Base-by-base conservation (phyloP, 2,329 filamentous ascomycete genomes). In the Blastomyces gilchristii region DNA sequence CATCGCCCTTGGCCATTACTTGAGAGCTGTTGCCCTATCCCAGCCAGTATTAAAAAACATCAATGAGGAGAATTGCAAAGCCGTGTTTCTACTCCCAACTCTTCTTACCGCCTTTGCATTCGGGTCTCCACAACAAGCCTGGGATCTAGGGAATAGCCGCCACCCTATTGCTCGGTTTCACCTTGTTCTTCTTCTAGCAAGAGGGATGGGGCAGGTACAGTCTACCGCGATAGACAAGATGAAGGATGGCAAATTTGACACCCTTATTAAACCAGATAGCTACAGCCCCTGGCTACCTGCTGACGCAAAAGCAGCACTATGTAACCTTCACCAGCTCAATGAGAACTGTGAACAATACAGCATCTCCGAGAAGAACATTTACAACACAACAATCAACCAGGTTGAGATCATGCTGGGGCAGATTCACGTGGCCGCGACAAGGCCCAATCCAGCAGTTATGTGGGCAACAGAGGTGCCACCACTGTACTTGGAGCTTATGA, bases 391-490 rank as follows among this genome's bases (percentile, higher is more conserved):
- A 2, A 72, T 75, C 16, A 64, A 68, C 14, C 67, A 73, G 41
- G 63, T 75, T 43, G 67, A 69, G 14, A 58, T 61, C 25, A 69
- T 68, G 1, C 65, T 75, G 12, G 70, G 71, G 34, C 68, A 68
- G 58, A 66, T 75, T n/a, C 68, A 71, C 53, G 66, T 65, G 31
- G 71, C 72, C 5, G 67, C 69, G n/a, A 71, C 73, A 53, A 69
- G 69, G 9, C 68, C 68, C 61, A 66, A 71, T 7, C 69, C 71
- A 60, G 67, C 72, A 78, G 85, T 62, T 85, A 88, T 69, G 18
- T 80, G 78, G 73, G 85, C 87, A 1, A 85, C 85, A 18, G 86
- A 85, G 80, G 14, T 83, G 80, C 63, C 83, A 79, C 25, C 87
- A 81, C 70, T 81, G 85, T 67, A 84, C 85, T 63, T 79, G 84